phyloP scores from a whole-genome alignment of 805 yeast genomes.

The Ogataea nakhonphanomensis region DNA sequence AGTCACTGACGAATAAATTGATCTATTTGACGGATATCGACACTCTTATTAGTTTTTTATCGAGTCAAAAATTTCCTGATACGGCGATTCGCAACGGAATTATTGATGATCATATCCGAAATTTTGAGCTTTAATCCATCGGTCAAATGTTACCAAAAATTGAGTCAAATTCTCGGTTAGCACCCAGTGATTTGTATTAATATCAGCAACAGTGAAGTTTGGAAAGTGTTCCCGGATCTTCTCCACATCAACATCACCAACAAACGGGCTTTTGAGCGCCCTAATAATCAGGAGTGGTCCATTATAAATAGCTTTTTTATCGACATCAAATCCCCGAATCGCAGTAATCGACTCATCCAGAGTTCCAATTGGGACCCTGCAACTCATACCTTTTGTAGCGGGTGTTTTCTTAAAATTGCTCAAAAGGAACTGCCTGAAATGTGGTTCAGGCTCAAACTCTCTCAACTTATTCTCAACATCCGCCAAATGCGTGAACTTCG shows the following conservation, averaged over 20 bases:
- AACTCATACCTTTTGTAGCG: constrained; percentile 4
- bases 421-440: constrained; percentile 69
- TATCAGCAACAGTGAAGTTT: constrained; percentile 58
- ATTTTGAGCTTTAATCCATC: constrained; percentile 34
- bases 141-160: constrained; percentile 57
- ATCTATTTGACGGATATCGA: no score
- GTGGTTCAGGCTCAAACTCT: constrained; percentile 54
- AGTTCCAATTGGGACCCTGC: constrained; percentile 62
- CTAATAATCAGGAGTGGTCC: constrained; percentile 76
- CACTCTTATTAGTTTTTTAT: constrained; percentile 10
- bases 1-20: no score
- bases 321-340: constrained; percentile 54
- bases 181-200: constrained; percentile 90
- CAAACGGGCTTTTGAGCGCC: constrained; percentile 58
- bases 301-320: constrained; percentile 19
- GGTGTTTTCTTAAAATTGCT: constrained; percentile 54
- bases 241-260: constrained; percentile 23
- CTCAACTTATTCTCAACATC: constrained; percentile 61
- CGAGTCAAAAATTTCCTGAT: constrained; percentile 18
- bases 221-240: constrained; percentile 47
- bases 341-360: constrained; percentile 59
- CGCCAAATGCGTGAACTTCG: constrained; percentile 14
- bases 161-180: constrained; percentile 78
- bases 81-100: constrained; percentile 14
- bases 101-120: constrained; percentile 13